Base-by-base conservation (phyloP, 75 land plant genomes). In the Isoetes taiwanensis region DNA sequence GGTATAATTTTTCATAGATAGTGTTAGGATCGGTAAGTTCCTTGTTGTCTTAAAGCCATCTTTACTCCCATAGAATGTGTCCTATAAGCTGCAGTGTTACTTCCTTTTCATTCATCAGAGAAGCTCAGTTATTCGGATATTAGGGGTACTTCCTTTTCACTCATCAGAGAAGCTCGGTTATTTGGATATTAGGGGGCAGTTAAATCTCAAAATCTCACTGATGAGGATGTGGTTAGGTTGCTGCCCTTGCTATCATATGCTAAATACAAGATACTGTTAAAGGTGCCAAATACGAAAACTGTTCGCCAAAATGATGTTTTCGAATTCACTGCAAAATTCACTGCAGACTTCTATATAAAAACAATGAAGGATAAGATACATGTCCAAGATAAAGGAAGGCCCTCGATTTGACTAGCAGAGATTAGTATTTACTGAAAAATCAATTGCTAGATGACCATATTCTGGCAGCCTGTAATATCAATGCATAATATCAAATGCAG, bases 191-290 rank as follows among this genome's bases (percentile, higher is more conserved):
- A 77, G 75, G 73, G 32, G 59, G 16, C 87, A 90, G 58, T 34
- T 85, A 56, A 90, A 90, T 38, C n/a, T n/a, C n/a, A n/a, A 46
- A 46, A 46, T 23, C 75, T 90, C 58, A 76, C 76, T 4, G 83
- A 85, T 72, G 96, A 90, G 64, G 91, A 90, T 69, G 62, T 82
- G 23, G 71, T 78, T 34, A 70, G 96, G 68, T 59, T 90, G 77
- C 79, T 90, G 16, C 96, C 82, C 66, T 90, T 90, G 5, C 68
- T 90, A 40, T 75, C 96, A 25, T 90, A 90, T 78, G 86, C 86
- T 0, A 90, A 90, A 52, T 78, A 90, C 70, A 90, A 82, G 68
- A 80, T 90, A 17, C 77, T 90, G 4, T 66, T 31, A 33, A 85
- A 90, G 56, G 84, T 82, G 43, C 84, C 96, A 14, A 78, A 60